These are phyloP conservation scores for Vigna nakashimae DNA, from an alignment of 306 rosid genomes.

Conservation along the genomic window DNA sequence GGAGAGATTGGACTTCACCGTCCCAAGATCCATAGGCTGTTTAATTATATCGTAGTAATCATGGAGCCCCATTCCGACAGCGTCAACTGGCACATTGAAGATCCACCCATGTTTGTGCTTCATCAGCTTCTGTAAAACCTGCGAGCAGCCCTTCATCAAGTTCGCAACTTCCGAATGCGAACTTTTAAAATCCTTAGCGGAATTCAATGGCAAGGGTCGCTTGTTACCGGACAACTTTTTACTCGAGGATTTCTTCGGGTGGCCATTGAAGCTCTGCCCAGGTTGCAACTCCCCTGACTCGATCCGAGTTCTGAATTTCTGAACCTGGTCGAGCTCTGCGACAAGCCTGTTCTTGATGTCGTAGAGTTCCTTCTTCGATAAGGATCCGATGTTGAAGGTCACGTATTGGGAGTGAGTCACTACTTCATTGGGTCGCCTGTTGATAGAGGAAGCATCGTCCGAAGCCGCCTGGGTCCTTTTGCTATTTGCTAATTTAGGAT, in stretches of 20 bases:
- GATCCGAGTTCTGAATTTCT: conserved; percentile 61
- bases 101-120: conserved; percentile 80
- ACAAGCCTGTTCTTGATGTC: conserved; percentile 66
- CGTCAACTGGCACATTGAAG: conserved; percentile 81
- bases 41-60: conserved; percentile 84
- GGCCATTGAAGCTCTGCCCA: conserved; percentile 40
- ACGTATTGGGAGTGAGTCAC: conserved; percentile 55
- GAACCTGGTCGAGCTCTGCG: conserved; percentile 78
- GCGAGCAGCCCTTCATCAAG: conserved; percentile 69
- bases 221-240: conserved; percentile 73
- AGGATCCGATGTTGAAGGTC: conserved; percentile 62
- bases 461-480: conserved; percentile 73
- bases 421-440: conserved; percentile 55
- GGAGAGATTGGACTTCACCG: conserved; percentile 66
- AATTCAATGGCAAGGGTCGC: conserved; percentile 61
- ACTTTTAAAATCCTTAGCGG: conserved; percentile 56
- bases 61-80: conserved; percentile 67
- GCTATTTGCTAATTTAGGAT: conserved; percentile 59
- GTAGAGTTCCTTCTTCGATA: conserved; percentile 64
- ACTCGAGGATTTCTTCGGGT: conserved; percentile 56
- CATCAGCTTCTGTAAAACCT: conserved; percentile 77
- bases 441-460: conserved; percentile 88
- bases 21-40: conserved; percentile 94
- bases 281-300: conserved; percentile 60
- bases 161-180: conserved; percentile 59